These are phyloP conservation scores for Tulasnella sp. DNA, from an alignment of 768 basidiomycete genomes.

Conservation along the genomic window DNA sequence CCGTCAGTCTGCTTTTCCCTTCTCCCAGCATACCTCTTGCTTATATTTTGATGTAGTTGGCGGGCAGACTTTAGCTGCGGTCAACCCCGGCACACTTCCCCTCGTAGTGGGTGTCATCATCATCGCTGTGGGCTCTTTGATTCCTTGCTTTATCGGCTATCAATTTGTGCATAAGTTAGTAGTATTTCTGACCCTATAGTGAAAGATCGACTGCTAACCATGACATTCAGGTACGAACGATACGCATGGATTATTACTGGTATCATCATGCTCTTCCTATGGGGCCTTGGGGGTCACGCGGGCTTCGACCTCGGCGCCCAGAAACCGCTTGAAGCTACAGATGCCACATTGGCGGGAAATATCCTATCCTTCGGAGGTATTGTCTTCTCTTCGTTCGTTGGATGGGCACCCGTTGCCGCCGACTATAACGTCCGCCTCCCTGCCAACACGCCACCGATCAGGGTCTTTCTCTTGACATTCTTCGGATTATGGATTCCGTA, in stretches of 20 bases:
- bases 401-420: conserved; percentile 39
- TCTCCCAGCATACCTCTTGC: no score
- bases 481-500: conserved; percentile 42
- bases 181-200: no score
- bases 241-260: conserved; percentile 42
- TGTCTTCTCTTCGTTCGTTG: conserved; percentile 37
- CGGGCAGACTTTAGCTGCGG: conserved; percentile 38
- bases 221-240: conserved; percentile 40
- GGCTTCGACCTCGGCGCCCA: conserved; percentile 39
- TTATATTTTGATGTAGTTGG: conserved; percentile 42
- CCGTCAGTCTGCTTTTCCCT: background rate
- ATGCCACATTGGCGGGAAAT: conserved; percentile 29
- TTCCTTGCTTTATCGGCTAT: conserved; percentile 18
- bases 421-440: conserved; percentile 47
- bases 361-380: conserved; percentile 44
- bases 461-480: conserved; percentile 41
- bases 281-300: conserved; percentile 39
- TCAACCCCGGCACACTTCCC: conserved; percentile 36
- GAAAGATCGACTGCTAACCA: background rate
- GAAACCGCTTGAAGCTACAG: conserved; percentile 35
- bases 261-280: conserved; percentile 41
- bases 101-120: conserved; percentile 42
- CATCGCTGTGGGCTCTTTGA: conserved; percentile 16
- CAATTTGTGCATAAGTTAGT: background rate
- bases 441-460: conserved; percentile 31